Conservation (phyloP, 441 rosid genomes). For the Mallotus japonicus region DNA sequence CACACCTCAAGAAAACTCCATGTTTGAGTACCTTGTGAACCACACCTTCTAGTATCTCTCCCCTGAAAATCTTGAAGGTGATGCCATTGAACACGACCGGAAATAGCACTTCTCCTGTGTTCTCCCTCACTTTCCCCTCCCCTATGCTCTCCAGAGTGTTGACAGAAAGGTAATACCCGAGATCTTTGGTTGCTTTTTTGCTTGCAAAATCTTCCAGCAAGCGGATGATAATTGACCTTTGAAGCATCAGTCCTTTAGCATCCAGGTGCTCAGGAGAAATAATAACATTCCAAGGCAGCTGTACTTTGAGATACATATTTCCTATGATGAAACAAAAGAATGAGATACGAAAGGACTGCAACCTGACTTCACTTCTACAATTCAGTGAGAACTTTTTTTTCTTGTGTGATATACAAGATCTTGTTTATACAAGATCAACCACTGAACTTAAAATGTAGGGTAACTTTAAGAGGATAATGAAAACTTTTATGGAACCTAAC, state of each 20-base stretch:
- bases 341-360: neutral
- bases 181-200: constrained; percentile 72
- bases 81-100: constrained; percentile 65
- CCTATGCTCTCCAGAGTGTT: constrained; percentile 57
- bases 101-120: constrained; percentile 71
- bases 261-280: constrained; percentile 64
- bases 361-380: neutral
- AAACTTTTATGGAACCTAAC: neutral
- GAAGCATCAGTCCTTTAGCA: constrained; percentile 60
- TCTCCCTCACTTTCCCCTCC: constrained; percentile 70
- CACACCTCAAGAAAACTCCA: constrained; percentile 76
- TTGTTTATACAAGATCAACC: neutral
- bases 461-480: neutral
- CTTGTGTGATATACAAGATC: too few species aligned
- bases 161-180: constrained; percentile 66
- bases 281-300: constrained; percentile 74
- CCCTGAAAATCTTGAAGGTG: constrained; percentile 76
- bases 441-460: neutral
- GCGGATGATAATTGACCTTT: constrained; percentile 54
- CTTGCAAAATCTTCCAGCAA: constrained; percentile 57
- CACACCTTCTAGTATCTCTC: constrained; percentile 65
- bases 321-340: constrained; percentile 28
- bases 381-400: neutral
- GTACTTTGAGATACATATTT: constrained; percentile 63
- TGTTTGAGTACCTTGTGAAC: constrained; percentile 77